Evolutionary conservation across 768 basidiomycete genomes (phyloP), one percentile per base, ranked within the genome.

Genomic region (Clavaria fumosa): DNA sequence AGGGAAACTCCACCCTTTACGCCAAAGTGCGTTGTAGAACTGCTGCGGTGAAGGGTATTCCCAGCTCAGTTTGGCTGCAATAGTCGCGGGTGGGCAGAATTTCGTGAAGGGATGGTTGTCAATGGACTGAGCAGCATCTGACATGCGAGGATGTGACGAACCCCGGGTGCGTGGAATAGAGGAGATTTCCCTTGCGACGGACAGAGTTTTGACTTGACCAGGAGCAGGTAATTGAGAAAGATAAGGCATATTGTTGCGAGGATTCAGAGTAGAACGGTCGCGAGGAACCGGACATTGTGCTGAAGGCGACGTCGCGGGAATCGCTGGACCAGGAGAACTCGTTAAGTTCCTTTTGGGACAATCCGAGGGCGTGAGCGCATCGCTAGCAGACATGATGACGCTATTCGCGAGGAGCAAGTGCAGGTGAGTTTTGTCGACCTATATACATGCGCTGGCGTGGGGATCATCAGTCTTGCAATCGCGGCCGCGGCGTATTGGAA

Each of bases 21-120:
- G 31, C 7, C 9, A 5, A 2, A 40, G 38, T 7, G 38, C 38
- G 14, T 40, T 40, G 19, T 40, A 40, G 28, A 40, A 40, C 26
- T 40, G 38, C 20, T 40, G 38, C 10, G 38, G 38, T 14, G 38
- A 40, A 3, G 38, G 38, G 17, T 40, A 40, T 34, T 40, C 38
- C 38, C 38, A 40, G 5, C 34, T 40, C 31, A 23, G 31, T 40
- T 12, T 28, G 14, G 21, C 11, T 10, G 27, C 5, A 14, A 12
- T 31, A 7, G 30, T n/a, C 4, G 9, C 18, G 26, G 24, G 14
- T 3, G 2, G 18, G 18, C 17, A n/a, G n/a, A 15, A 10, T 27
- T 38, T 27, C n/a, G 15, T 12, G 5, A 34, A 28, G n/a, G n/a
- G n/a, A n/a, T n/a, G n/a, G n/a, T n/a, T n/a, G n/a, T n/a, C n/a